A percentile compares a stretch with the other conserved stretches of the same genome.
Evolutionary conservation across 495 filamentous ascomycete species (phyloP).

Genomic region (Amphirosellinia nigrospora): DNA sequence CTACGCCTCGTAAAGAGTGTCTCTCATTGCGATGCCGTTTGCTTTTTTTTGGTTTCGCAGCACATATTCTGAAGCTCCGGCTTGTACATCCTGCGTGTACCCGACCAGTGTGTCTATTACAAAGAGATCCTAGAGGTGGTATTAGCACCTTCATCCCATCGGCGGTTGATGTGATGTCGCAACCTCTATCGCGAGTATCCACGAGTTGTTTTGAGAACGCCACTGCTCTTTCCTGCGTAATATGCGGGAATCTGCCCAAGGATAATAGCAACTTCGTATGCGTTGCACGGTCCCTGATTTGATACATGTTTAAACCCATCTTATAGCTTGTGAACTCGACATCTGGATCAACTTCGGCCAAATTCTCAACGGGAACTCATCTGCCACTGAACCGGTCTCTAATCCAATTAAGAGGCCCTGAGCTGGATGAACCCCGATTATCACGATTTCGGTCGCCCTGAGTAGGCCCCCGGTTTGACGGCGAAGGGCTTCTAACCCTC

Average conservation of each 20-base stretch:
- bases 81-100: constrained; percentile 1
- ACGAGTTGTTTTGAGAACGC: background rate
- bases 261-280: background rate
- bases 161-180: background rate
- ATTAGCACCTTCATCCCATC: constrained; percentile 12
- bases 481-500: constrained; percentile 38
- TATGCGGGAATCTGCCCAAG: background rate
- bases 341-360: background rate
- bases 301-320: background rate
- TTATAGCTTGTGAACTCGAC: background rate
- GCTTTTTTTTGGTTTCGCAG: background rate
- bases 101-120: background rate
- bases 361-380: background rate
- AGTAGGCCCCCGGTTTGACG: constrained; percentile 30
- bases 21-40: background rate
- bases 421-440: constrained; percentile 30
- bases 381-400: constrained; percentile 43
- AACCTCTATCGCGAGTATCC: constrained; percentile 4
- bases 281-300: background rate
- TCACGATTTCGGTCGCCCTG: constrained; percentile 35
- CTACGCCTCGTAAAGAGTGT: background rate
- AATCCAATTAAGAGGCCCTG: constrained; percentile 46
- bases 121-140: background rate
- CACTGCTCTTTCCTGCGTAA: background rate
- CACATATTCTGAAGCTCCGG: constrained; percentile 1